These are phyloP conservation scores for Scutellaria minor DNA, from an alignment of 257 asterid genomes.

Conservation along the genomic window DNA sequence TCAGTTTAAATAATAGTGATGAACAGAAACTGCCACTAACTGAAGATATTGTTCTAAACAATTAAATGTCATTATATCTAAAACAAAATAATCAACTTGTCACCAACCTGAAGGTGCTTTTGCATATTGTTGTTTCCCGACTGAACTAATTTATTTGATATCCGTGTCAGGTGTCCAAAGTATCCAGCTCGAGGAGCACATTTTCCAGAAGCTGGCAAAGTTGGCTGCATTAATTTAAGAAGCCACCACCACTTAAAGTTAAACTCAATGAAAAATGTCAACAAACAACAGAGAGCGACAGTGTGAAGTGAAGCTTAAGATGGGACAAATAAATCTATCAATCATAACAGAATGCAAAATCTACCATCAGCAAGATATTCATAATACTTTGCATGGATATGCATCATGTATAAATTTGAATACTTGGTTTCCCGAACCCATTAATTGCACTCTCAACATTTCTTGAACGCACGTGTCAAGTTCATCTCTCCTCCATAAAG, in stretches of 20 bases:
- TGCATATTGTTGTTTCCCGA: conserved; percentile 64
- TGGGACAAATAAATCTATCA: not conserved
- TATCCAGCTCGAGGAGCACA: conserved; percentile 79
- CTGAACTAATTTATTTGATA: conserved; percentile 81
- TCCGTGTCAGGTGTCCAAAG: conserved; percentile 82
- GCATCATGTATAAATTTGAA: conserved; percentile 11
- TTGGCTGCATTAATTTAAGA: conserved; percentile 65
- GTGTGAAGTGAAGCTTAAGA: conserved; percentile 12
- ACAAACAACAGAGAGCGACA: not conserved
- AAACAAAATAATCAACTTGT: conserved; percentile 19
- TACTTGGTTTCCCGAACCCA: conserved; percentile 17
- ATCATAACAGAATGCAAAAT: conserved; percentile 17
- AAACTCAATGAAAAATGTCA: conserved; percentile 20
- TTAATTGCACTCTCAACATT: conserved; percentile 15
- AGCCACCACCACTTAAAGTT: conserved; percentile 22
- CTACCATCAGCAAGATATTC: not conserved
- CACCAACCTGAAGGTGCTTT: conserved; percentile 72
- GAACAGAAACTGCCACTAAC: not conserved
- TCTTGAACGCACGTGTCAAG: conserved; percentile 19
- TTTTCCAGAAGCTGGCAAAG: conserved; percentile 69
- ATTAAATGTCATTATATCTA: conserved; percentile 9
- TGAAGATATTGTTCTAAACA: conserved; percentile 17
- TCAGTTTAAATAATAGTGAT: conserved; percentile 10
- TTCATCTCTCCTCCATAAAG: conserved; percentile 16
- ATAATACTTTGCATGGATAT: conserved; percentile 5